Conservation (phyloP, 2,329 filamentous ascomycete species). For the Sporothrix pallida region DNA sequence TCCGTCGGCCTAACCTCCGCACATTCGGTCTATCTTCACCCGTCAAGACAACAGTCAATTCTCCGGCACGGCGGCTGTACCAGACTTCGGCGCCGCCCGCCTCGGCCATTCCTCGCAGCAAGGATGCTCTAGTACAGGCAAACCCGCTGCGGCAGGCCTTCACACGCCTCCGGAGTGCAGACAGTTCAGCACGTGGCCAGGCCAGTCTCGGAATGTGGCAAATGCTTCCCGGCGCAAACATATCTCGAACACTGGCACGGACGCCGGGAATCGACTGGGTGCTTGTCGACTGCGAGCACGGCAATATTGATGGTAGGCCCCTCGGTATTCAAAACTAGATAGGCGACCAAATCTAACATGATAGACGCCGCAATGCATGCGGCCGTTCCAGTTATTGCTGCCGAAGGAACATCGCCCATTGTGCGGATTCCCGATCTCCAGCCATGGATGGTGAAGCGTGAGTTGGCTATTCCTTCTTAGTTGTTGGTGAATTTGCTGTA, state of each 20-base stretch:
- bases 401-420: slow-evolving; percentile 60
- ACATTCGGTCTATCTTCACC: background rate
- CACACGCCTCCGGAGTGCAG: slow-evolving; percentile 45
- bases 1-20: background rate
- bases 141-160: slow-evolving; percentile 60
- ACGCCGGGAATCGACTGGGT: slow-evolving; percentile 70
- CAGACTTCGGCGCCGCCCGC: slow-evolving; percentile 14
- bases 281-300: slow-evolving; percentile 65
- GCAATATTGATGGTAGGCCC: slow-evolving; percentile 57
- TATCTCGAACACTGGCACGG: slow-evolving; percentile 64
- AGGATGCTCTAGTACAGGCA: slow-evolving; percentile 49
- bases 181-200: slow-evolving; percentile 40
- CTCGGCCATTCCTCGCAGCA: background rate
- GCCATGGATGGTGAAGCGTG: slow-evolving; percentile 63
- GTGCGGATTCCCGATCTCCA: slow-evolving; percentile 64
- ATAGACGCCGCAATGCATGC: slow-evolving; percentile 63
- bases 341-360: background rate
- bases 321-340: background rate
- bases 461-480: background rate
- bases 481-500: background rate
- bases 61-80: background rate
- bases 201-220: slow-evolving; percentile 65
- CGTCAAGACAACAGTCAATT: no score
- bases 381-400: slow-evolving; percentile 61
- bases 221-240: slow-evolving; percentile 65